These are phyloP conservation scores for Kluyveromyces aestuarii DNA, from an alignment of 805 yeast genomes.

Conservation along the genomic window DNA sequence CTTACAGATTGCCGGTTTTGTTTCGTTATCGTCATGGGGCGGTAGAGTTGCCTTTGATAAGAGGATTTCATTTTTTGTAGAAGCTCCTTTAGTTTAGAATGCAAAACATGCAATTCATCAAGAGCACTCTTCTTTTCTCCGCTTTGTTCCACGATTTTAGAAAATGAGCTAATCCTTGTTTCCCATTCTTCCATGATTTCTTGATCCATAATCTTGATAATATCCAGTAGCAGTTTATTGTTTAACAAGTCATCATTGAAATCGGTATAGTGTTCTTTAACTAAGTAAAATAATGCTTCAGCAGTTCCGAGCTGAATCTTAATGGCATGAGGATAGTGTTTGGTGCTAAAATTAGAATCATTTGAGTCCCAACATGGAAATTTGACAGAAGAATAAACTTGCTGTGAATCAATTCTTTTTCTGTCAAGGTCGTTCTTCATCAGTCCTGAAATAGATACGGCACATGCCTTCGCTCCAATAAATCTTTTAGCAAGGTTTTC, in stretches of 20 bases:
- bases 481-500: conserved; percentile 47
- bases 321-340: conserved; percentile 59
- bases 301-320: conserved; percentile 76
- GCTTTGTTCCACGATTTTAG: not conserved
- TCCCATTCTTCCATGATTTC: conserved; percentile 51
- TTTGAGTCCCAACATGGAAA: conserved; percentile 55
- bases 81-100: conserved; percentile 29
- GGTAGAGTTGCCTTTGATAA: conserved; percentile 61
- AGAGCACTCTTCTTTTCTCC: conserved; percentile 1
- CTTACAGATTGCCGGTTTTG: conserved; percentile 15
- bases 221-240: conserved; percentile 50
- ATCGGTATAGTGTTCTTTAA: conserved; percentile 64
- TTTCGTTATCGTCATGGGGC: conserved; percentile 37
- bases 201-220: conserved; percentile 58
- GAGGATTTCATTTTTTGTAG: conserved; percentile 60
- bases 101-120: conserved; percentile 21
- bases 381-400: conserved; percentile 21
- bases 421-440: conserved; percentile 14
- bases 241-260: conserved; percentile 60
- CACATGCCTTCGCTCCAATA: conserved; percentile 53
- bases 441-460: conserved; percentile 39
- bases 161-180: conserved; percentile 23
- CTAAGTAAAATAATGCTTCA: conserved; percentile 64
- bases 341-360: conserved; percentile 33
- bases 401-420: conserved; percentile 6